These are phyloP conservation scores for Solanum chilense DNA, from an alignment of 257 asterid species.

Conservation along the genomic window DNA sequence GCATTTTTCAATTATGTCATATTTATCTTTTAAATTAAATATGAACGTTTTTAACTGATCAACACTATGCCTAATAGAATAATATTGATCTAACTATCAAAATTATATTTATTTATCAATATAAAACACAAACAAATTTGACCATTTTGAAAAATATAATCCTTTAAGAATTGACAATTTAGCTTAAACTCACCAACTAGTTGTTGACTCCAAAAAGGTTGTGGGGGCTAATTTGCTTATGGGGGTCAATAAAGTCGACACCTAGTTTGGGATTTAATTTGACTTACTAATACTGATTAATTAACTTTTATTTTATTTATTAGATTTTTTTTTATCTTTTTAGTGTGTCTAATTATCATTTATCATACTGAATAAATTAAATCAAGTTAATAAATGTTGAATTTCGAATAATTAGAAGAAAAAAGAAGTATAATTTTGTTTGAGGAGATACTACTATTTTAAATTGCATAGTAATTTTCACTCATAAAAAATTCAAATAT, in stretches of 20 bases:
- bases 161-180: background rate
- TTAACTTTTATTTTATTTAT: background rate
- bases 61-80: fast-evolving
- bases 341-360: background rate
- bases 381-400: background rate
- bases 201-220: background rate
- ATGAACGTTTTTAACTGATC: background rate
- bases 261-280: background rate
- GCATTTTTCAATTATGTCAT: background rate
- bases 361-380: background rate
- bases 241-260: background rate
- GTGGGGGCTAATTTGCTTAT: background rate
- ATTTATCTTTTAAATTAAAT: background rate
- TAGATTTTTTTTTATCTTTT: background rate
- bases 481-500: background rate
- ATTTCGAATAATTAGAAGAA: fast-evolving
- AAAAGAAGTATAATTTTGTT: background rate
- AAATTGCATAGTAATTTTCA: background rate
- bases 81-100: background rate
- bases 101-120: background rate
- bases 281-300: background rate
- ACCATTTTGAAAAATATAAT: background rate
- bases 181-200: background rate
- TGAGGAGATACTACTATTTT: background rate
- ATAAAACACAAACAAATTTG: background rate